A percentile compares a stretch with the other conserved stretches of the same genome.
Conservation (phyloP, 2,329 filamentous ascomycete species). For the Seiridium unicorne region DNA sequence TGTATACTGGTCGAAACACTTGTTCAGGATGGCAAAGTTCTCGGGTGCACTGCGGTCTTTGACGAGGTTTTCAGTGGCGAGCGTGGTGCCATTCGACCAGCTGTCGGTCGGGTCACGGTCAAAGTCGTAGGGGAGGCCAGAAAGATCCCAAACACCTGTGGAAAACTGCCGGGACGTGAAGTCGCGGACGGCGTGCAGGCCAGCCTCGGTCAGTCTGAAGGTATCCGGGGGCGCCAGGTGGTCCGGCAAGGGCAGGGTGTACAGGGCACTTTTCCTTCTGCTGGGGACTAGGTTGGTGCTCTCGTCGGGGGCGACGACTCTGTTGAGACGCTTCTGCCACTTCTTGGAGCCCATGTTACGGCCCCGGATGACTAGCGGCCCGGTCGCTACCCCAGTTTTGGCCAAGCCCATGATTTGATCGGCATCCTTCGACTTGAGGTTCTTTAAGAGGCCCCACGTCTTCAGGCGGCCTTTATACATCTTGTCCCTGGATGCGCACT, state of each 20-base stretch:
- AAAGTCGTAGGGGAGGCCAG: slow-evolving; percentile 2
- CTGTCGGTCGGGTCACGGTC: not conserved
- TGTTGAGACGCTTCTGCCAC: slow-evolving; percentile 9
- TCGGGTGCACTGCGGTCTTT: not conserved
- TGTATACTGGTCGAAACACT: slow-evolving; percentile 7
- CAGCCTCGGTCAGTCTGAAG: not conserved
- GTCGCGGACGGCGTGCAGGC: slow-evolving; percentile 2
- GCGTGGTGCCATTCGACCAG: not conserved
- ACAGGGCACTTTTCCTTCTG: not conserved
- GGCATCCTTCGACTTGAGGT: slow-evolving; percentile 11
- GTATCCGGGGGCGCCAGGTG: not conserved
- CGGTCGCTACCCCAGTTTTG: slow-evolving; percentile 4
- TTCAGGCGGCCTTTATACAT: slow-evolving; percentile 10
- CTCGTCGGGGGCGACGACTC: slow-evolving; percentile 1
- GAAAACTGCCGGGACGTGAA: not conserved
- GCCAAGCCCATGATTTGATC: slow-evolving; percentile 10
- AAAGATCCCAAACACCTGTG: not conserved
- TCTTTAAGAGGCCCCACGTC: slow-evolving; percentile 11
- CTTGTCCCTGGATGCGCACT: slow-evolving; percentile 4
- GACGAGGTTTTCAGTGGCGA: not conserved
- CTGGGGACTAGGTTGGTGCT: not conserved
- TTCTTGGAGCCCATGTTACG: slow-evolving; percentile 10
- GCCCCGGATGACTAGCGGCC: slow-evolving; percentile 8
- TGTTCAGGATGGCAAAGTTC: slow-evolving; percentile 6
- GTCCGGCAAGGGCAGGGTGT: not conserved